phyloP scores from a whole-genome alignment of 768 basidiomycete genomes.

The Thelephora ganbajun region DNA sequence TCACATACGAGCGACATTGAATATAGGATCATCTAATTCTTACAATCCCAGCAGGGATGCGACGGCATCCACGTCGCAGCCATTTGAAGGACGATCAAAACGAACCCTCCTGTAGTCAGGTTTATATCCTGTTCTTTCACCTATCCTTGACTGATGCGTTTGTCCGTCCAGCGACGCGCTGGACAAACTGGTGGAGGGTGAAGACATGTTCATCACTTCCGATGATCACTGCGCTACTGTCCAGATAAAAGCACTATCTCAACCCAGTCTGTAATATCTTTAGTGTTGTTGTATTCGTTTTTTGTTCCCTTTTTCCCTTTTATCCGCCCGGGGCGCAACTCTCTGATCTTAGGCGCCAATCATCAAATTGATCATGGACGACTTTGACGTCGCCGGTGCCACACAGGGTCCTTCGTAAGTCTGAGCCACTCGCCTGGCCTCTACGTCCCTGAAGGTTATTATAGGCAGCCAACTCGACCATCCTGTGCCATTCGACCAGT shows the following conservation, averaged over 20 bases:
- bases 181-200: slow-evolving; percentile 68
- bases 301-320: background rate
- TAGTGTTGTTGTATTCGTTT: background rate
- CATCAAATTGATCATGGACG: background rate
- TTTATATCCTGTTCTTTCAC: slow-evolving; percentile 13
- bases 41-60: slow-evolving; percentile 30
- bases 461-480: background rate
- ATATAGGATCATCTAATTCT: slow-evolving; percentile 51
- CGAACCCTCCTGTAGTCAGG: slow-evolving; percentile 51
- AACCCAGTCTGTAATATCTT: too few relatives aligned
- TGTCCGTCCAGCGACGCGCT: slow-evolving; percentile 41
- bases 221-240: slow-evolving; percentile 69
- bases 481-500: slow-evolving; percentile 27
- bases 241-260: slow-evolving; percentile 1
- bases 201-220: slow-evolving; percentile 64
- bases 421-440: background rate
- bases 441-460: background rate
- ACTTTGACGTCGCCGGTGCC: background rate
- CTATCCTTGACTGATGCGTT: background rate
- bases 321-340: slow-evolving; percentile 4
- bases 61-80: slow-evolving; percentile 67
- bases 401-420: background rate
- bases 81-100: slow-evolving; percentile 54
- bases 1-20: slow-evolving; percentile 45
- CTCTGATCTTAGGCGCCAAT: background rate